Conservation (phyloP, 1,284 basidiomycete genomes). For the Erythrobasidium hasegawianum region DNA sequence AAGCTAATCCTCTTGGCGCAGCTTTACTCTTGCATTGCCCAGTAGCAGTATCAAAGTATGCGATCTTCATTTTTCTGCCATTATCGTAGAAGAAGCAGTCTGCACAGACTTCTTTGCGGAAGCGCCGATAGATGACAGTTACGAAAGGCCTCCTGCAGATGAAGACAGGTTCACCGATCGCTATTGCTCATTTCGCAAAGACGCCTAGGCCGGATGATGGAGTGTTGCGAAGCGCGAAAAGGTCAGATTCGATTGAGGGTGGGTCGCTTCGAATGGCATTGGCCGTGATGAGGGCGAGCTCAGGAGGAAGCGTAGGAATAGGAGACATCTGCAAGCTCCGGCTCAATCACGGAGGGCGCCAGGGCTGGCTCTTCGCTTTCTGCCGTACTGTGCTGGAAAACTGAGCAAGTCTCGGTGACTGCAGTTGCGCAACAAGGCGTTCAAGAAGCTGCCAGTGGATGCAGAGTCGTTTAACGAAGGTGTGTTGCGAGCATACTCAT, state of each 20-base stretch:
- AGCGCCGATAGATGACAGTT: constrained; percentile 38
- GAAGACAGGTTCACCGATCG: constrained; percentile 3
- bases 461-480: too few relatives aligned
- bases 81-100: constrained; percentile 42
- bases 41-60: background rate
- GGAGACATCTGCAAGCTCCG: too few relatives aligned
- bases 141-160: constrained; percentile 48
- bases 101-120: constrained; percentile 41
- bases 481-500: too few relatives aligned
- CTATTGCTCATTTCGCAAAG: background rate
- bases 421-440: too few relatives aligned
- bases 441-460: too few relatives aligned
- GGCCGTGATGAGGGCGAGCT: constrained; percentile 13
- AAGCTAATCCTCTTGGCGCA: constrained; percentile 23
- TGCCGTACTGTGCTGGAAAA: too few relatives aligned
- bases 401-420: too few relatives aligned
- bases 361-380: too few relatives aligned
- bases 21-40: constrained; percentile 8
- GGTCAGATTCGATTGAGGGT: constrained; percentile 5
- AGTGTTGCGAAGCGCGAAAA: constrained; percentile 7
- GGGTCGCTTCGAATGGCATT: constrained; percentile 7
- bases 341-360: too few relatives aligned
- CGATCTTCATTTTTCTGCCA: constrained; percentile 38
- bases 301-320: too few relatives aligned
- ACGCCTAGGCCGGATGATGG: constrained; percentile 16